A percentile compares a stretch with the other conserved stretches of the same genome.
phyloP scores from a whole-genome alignment of 2,329 filamentous ascomycete genomes.

The Claviceps arundinis region DNA sequence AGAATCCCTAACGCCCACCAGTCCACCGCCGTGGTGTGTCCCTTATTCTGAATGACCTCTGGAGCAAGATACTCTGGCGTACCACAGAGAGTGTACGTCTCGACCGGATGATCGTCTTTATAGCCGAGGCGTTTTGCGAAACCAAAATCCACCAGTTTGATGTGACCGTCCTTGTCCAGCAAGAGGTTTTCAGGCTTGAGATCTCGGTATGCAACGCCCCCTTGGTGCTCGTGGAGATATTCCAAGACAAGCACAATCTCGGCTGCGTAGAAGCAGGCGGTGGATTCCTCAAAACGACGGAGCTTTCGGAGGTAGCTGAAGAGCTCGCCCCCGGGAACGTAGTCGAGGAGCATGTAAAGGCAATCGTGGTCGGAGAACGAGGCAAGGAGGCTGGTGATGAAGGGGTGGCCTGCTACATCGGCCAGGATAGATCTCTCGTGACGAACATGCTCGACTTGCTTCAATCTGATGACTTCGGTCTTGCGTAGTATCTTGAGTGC shows the following conservation, averaged over 20 bases:
- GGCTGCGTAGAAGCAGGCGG: constrained; percentile 69
- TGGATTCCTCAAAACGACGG: constrained; percentile 65
- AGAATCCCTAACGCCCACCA: constrained; percentile 82
- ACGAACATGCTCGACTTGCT: constrained; percentile 77
- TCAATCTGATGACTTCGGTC: constrained; percentile 62
- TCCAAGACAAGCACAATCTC: constrained; percentile 75
- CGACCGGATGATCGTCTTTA: constrained; percentile 34
- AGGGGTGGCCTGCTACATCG: constrained; percentile 67
- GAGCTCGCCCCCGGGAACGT: constrained; percentile 71
- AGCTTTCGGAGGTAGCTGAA: constrained; percentile 71
- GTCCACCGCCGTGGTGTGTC: constrained; percentile 63
- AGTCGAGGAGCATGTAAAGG: constrained; percentile 73
- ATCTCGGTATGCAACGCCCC: constrained; percentile 66
- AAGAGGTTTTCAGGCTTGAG: constrained; percentile 75
- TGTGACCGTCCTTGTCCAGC: constrained; percentile 63
- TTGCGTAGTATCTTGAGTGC: constrained; percentile 70
- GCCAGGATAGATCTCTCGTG: constrained; percentile 70
- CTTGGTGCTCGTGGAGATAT: constrained; percentile 66
- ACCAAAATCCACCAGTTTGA: constrained; percentile 75
- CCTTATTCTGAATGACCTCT: constrained; percentile 74
- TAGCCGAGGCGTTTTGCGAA: constrained; percentile 67
- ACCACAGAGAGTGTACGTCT: constrained; percentile 74
- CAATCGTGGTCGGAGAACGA: constrained; percentile 71
- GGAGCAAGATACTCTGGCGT: constrained; percentile 76
- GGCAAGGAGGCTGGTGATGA: constrained; percentile 66